Percentiles rank a stretch among this genome's conserved stretches.
Conservation (phyloP, 345 rosid genomes). For the Balakata baccata region DNA sequence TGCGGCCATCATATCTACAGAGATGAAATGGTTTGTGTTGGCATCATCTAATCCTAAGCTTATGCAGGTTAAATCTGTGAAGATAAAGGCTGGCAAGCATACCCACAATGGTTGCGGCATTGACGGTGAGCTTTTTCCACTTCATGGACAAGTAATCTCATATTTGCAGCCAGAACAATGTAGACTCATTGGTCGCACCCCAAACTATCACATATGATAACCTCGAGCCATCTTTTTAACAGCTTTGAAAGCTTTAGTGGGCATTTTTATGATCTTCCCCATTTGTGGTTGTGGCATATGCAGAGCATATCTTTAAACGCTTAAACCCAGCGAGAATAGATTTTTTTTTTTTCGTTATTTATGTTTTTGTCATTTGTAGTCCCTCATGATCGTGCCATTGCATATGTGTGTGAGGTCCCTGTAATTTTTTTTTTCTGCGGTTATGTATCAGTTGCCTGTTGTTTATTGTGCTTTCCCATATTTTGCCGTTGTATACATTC, state of each 20-base stretch:
- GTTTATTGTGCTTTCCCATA: neutral
- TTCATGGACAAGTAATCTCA: slow-evolving; percentile 79
- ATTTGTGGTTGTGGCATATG: slow-evolving; percentile 11
- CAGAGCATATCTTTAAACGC: slow-evolving; percentile 11
- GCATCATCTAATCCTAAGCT: slow-evolving; percentile 13
- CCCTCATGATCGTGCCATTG: slow-evolving; percentile 11
- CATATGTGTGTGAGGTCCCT: slow-evolving; percentile 17
- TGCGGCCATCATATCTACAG: neutral
- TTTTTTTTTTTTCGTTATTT: neutral
- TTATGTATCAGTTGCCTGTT: slow-evolving; percentile 13
- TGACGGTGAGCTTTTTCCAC: slow-evolving; percentile 83
- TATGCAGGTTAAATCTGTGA: slow-evolving; percentile 87
- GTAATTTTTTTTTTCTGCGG: slow-evolving; percentile 20
- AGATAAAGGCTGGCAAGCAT: slow-evolving; percentile 70
- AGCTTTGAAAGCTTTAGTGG: neutral
- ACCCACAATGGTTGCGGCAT: slow-evolving; percentile 85
- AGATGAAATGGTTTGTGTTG: neutral
- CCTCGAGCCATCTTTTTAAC: neutral
- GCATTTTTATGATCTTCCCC: neutral
- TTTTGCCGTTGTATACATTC: neutral
- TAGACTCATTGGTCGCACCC: slow-evolving; percentile 69
- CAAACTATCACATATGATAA: slow-evolving; percentile 2
- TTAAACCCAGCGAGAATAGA: neutral
- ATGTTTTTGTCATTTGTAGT: neutral
- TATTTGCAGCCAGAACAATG: slow-evolving; percentile 91